A percentile compares a stretch with the other conserved stretches of the same genome.
Evolutionary conservation across 108 stramenopile species (phyloP).

Genomic region (Stephanodiscus triporus): DNA sequence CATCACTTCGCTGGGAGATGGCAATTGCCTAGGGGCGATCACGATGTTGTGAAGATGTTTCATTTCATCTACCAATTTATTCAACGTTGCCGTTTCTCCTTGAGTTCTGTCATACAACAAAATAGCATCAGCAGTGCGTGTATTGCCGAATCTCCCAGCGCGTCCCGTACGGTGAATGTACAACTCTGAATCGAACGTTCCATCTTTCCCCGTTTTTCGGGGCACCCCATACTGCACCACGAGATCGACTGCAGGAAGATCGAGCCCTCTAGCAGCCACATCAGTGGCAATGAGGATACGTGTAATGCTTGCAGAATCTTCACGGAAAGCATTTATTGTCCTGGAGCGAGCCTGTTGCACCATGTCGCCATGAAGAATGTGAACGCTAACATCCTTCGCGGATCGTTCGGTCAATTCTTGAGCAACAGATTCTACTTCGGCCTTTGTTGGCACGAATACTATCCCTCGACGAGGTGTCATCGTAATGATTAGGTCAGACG

Average conservation of each 20-base stretch:
- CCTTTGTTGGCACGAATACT: conserved; percentile 57
- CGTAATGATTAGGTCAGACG: conserved; percentile 53
- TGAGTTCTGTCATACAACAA: conserved; percentile 41
- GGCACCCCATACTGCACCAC: conserved; percentile 52
- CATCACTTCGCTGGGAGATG: conserved; percentile 54
- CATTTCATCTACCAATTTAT: conserved; percentile 38
- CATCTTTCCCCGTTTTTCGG: conserved; percentile 52
- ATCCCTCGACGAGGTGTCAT: conserved; percentile 50
- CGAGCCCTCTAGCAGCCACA: conserved; percentile 52
- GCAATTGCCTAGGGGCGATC: conserved; percentile 42
- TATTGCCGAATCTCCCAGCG: conserved; percentile 50
- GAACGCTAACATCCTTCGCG: conserved; percentile 35
- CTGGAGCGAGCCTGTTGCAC: conserved; percentile 44
- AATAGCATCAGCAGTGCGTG: conserved; percentile 46
- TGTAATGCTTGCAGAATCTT: conserved; percentile 24
- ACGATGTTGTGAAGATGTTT: conserved; percentile 25
- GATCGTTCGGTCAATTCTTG: conserved; percentile 37
- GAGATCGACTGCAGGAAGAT: conserved; percentile 50
- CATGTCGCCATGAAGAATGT: conserved; percentile 59
- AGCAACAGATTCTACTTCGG: conserved; percentile 49
- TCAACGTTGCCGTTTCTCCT: conserved; percentile 45
- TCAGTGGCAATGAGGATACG: conserved; percentile 55
- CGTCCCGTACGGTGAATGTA: conserved; percentile 62
- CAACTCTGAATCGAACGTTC: conserved; percentile 52
- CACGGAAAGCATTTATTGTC: conserved; percentile 40